Base-by-base conservation (phyloP, 345 rosid species). In the Lepidium sativum region DNA sequence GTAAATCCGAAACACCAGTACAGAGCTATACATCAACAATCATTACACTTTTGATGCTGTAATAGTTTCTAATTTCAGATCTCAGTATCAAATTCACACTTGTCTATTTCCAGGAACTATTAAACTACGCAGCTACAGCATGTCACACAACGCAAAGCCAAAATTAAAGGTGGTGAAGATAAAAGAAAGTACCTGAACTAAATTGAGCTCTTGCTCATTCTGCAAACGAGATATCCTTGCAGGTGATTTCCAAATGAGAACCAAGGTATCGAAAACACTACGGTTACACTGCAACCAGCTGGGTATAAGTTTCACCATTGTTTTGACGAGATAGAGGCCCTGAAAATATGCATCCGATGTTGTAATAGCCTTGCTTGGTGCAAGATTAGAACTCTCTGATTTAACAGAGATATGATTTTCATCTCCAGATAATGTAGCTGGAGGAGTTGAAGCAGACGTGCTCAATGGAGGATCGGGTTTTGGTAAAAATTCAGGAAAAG, bases 171-270 rank as follows among this genome's bases (percentile, higher is more conserved):
- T 21, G 34, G 53, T 2, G 8, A 4, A 69, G 61, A 50, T 40
- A 75, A 15, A 55, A 27, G 60, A 70, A 74, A 82, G 70, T 83
- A 87, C 99, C 76, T 90, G 99, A 55, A 94, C 91, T 47, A 94
- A 82, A 76, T 88, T 87, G 75, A 88, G 79, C 79, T 94, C 99
- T 67, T 90, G 99, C 70, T 94, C 99, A 75, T 81, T 90, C 45
- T 77, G 84, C 80, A 94, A 80, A 63, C 99, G 97, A 70, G 95
- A 77, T 70, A 84, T 80, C 77, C 99, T 90, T 18, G 83, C 86
- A 27, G 95, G 88, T 51, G 99, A 94, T 72, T 94, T 94, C 99
- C 99, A 94, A 48, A 90, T 78, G 75, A 77, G 84, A 51, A 88
- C 88, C 73, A 94, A 65, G 12, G 91, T 86, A 77, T 94, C 95